Evolutionary conservation across 768 basidiomycete species (phyloP).

Genomic region (Lentinula sp.): DNA sequence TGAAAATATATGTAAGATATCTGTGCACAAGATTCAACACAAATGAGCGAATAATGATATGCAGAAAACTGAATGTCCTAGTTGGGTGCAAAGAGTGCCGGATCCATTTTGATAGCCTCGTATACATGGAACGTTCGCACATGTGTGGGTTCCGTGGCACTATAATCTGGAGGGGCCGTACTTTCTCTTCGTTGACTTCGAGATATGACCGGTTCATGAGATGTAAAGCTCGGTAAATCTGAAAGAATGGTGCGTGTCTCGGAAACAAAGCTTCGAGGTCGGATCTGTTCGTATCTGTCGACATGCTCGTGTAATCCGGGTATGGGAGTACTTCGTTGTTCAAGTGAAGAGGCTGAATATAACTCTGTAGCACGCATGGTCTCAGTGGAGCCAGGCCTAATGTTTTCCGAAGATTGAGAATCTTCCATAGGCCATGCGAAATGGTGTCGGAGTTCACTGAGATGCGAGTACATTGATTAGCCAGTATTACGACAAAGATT

Average conservation of each 20-base stretch:
- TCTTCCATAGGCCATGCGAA: slow-evolving; percentile 5
- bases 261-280: not conserved
- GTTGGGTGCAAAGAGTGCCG: slow-evolving; percentile 1
- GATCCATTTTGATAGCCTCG: slow-evolving; percentile 17
- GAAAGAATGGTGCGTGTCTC: not conserved
- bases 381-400: too few relatives aligned
- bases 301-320: not conserved
- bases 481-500: not conserved
- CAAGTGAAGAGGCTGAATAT: not conserved
- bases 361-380: not conserved
- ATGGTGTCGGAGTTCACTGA: slow-evolving; percentile 8
- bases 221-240: not conserved
- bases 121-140: slow-evolving; percentile 20
- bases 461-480: not conserved
- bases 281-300: not conserved
- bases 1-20: not conserved
- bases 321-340: not conserved
- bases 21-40: not conserved
- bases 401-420: not conserved
- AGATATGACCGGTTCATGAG: not conserved
- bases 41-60: not conserved
- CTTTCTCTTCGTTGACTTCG: not conserved
- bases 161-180: slow-evolving; percentile 16
- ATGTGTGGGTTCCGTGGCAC: slow-evolving; percentile 17
- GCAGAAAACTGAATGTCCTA: not conserved